Conservation (phyloP, 75 land plant genomes). For the Larix kaempferi region DNA sequence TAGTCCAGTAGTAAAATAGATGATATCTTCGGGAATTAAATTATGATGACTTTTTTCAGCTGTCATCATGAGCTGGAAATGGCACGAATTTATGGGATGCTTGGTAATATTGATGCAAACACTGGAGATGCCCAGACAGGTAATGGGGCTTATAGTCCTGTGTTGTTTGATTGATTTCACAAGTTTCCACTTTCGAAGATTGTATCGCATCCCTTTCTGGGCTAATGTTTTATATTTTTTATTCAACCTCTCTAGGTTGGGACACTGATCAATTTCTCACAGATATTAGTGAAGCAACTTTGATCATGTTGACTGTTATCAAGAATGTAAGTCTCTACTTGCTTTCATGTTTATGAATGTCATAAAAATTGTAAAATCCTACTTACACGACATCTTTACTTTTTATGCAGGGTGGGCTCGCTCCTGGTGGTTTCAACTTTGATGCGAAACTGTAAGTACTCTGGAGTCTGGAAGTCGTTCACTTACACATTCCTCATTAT, state of each 20-base stretch:
- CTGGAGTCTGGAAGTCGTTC: too few relatives aligned
- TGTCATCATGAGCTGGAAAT: slow-evolving; percentile 92
- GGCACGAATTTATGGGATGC: slow-evolving; percentile 82
- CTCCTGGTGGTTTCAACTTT: slow-evolving; percentile 97
- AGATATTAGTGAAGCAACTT: slow-evolving; percentile 75
- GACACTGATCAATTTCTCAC: slow-evolving; percentile 93
- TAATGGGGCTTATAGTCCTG: slow-evolving; percentile 4
- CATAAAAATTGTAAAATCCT: too few relatives aligned
- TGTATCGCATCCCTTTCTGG: too few relatives aligned
- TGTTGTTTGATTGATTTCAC: too few relatives aligned
- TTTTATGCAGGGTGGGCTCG: slow-evolving; percentile 71
- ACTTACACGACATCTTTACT: neutral
- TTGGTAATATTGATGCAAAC: slow-evolving; percentile 89
- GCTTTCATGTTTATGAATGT: neutral
- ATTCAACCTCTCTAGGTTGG: slow-evolving; percentile 57
- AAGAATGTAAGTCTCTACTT: slow-evolving; percentile 61
- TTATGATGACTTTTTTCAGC: slow-evolving; percentile 23
- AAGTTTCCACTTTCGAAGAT: too few relatives aligned
- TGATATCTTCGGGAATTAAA: too few relatives aligned
- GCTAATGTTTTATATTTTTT: too few relatives aligned
- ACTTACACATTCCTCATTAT: too few relatives aligned
- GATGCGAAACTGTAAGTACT: slow-evolving; percentile 80
- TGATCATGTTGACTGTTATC: slow-evolving; percentile 76
- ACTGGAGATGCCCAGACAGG: slow-evolving; percentile 88
- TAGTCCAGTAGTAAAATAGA: too few relatives aligned